Percentiles rank a stretch among this genome's conserved stretches.
phyloP scores from a whole-genome alignment of 805 yeast genomes.

The Starmerella bacillaris region DNA sequence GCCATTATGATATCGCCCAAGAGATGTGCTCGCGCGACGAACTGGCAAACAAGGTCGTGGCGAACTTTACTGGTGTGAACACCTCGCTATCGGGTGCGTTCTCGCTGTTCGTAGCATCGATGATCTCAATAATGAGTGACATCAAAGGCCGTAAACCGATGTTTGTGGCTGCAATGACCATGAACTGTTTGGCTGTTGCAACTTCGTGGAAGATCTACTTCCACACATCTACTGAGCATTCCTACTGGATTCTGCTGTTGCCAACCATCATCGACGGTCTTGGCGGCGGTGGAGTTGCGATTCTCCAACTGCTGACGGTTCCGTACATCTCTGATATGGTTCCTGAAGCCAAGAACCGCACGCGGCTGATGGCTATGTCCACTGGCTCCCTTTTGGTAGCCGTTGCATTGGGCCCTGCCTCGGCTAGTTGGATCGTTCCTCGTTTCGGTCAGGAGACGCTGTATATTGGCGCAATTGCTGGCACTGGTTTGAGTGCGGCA shows the following conservation, averaged over 20 bases:
- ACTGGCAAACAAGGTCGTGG: conserved; percentile 10
- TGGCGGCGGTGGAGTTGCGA: conserved; percentile 14
- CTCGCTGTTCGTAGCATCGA: conserved; percentile 10
- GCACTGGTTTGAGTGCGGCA: conserved; percentile 5
- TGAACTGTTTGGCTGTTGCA: conserved; percentile 7
- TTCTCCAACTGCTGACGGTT: conserved; percentile 11
- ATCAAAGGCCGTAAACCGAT: conserved; percentile 16
- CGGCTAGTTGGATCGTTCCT: conserved; percentile 13
- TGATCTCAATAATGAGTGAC: conserved; percentile 15
- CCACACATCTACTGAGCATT: conserved; percentile 9
- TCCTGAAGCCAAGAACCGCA: conserved; percentile 12
- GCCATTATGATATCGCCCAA: conserved; percentile 7
- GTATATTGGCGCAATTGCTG: conserved; percentile 6
- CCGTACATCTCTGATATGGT: conserved; percentile 17
- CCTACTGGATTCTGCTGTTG: conserved; percentile 16
- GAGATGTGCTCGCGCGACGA: conserved; percentile 13
- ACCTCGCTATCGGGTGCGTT: conserved; percentile 10
- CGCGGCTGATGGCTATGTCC: conserved; percentile 12
- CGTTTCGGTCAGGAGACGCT: conserved; percentile 10
- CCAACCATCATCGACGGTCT: conserved; percentile 14
- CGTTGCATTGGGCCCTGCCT: conserved; percentile 15
- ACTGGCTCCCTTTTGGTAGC: conserved; percentile 16
- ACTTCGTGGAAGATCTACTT: conserved; percentile 16
- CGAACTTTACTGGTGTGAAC: conserved; percentile 10
- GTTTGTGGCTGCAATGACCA: conserved; percentile 9